Base-by-base conservation (phyloP, 305 asterid species). In the Solanum chacoense region DNA sequence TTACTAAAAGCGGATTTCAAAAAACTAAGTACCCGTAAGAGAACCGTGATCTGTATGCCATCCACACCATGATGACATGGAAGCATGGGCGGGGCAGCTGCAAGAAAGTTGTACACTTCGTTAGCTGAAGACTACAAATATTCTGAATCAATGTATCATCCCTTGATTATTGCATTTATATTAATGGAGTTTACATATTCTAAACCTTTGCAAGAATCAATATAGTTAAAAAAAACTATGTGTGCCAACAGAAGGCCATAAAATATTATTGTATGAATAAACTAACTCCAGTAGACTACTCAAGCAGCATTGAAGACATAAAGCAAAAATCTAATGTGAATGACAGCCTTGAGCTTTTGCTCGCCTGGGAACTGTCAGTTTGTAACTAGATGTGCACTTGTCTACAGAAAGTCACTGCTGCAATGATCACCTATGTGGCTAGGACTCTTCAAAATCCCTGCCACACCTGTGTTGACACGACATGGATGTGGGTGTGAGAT, bases 21-120 rank as follows among this genome's bases (percentile, higher is more conserved):
- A 71, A 71, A 37, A 81, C 76, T 8, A 84, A 75, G 91, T 85
- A 95, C 98, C 99, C 13, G 99, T 97, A 85, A 97, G 95, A 85
- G 98, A 96, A 88, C 99, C 98, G 37, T 96, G 99, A 92, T 97
- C 99, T 28, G 99, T 97, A 90, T 97, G 99, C 98, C 99, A 97
- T 85, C 99, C 98, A 22, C 99, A 97, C 99, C 99, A 96, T 38
- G 98, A 95, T 86, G 98, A 94, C 93, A 94, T 90, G 78, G 94
- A 86, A 86, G 92, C 93, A 77, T 89, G 93, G 85, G 78, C 79
- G 72, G 89, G 87, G 86, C 88, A 90, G 89, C 96, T 93, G 93
- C 90, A 87, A 88, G 65, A 87, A 50, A 88, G 78, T 69, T 76
- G 86, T 76, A 32, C 88, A 34, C 79, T 65, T 31, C 22, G 10